Conservation (phyloP, 2,329 filamentous ascomycete genomes). For the Diaporthe amygdali region DNA sequence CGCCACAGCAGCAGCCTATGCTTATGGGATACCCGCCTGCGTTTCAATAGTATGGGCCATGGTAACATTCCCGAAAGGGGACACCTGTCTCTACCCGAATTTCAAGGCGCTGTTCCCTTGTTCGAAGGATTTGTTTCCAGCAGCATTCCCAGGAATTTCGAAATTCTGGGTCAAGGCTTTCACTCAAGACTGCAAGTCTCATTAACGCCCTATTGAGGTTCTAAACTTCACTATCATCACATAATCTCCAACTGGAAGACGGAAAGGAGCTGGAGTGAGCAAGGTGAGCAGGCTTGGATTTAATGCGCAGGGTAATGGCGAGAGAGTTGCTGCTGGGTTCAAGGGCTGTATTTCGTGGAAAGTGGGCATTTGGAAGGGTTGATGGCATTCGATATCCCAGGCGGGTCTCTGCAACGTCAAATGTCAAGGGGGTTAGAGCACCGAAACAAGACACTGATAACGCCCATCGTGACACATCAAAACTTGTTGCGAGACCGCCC, state of each 20-base stretch:
- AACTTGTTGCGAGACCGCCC: too few relatives aligned
- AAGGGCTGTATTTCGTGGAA: neutral
- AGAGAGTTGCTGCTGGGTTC: neutral
- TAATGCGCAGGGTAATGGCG: conserved; percentile 7
- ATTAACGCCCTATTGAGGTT: neutral
- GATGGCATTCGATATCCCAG: neutral
- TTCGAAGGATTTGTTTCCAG: neutral
- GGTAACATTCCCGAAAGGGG: neutral
- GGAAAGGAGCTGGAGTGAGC: neutral
- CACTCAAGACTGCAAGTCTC: neutral
- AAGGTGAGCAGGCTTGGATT: neutral
- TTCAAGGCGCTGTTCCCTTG: neutral
- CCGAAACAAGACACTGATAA: neutral
- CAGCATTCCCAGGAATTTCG: neutral
- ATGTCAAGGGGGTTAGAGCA: neutral
- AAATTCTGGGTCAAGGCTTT: neutral
- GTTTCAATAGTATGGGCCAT: neutral
- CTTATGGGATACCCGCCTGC: conserved; percentile 20
- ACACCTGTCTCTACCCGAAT: neutral
- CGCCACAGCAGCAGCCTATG: conserved; percentile 18
- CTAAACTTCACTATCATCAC: neutral
- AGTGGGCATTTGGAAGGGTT: neutral
- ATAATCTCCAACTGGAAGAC: neutral
- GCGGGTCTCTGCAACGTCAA: neutral
- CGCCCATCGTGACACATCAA: neutral